These are phyloP conservation scores for Rhizopogon vesiculosus DNA, from an alignment of 768 basidiomycete genomes.

Conservation along the genomic window DNA sequence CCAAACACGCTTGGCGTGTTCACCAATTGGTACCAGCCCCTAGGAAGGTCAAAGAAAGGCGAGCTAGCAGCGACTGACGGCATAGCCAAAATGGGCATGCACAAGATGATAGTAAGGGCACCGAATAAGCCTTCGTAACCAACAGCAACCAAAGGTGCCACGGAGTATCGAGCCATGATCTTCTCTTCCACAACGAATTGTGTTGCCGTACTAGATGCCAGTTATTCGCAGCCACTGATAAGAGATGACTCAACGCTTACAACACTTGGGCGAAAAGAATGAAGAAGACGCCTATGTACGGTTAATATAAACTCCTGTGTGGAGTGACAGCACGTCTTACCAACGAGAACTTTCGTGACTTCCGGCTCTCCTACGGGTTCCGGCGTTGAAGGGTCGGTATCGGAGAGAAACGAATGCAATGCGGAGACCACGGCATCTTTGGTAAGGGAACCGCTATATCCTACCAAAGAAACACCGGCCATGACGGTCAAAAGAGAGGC, in stretches of 20 bases:
- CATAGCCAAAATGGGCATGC: constrained; percentile 77
- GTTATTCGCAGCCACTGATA: constrained; percentile 2
- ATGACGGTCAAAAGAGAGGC: constrained; percentile 85
- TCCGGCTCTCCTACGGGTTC: constrained; percentile 54
- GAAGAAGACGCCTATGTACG: constrained; percentile 72
- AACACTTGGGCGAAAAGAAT: constrained; percentile 93
- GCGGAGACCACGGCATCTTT: constrained; percentile 49
- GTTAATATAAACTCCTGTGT: constrained; percentile 13
- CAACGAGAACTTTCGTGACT: constrained; percentile 69
- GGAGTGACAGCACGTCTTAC: constrained; percentile 31
- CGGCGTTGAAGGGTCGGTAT: constrained; percentile 30
- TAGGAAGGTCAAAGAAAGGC: constrained; percentile 81
- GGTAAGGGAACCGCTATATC: constrained; percentile 84
- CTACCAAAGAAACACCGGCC: constrained; percentile 77
- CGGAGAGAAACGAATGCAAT: background rate
- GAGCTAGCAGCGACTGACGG: constrained; percentile 58
- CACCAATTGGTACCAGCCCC: constrained; percentile 88
- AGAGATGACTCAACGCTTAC: constrained; percentile 38
- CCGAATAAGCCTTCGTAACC: constrained; percentile 95
- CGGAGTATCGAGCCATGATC: constrained; percentile 84
- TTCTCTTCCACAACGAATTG: constrained; percentile 97
- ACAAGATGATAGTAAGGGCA: constrained; percentile 67
- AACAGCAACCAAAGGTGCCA: constrained; percentile 89
- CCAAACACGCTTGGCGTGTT: constrained; percentile 67
- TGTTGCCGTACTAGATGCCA: constrained; percentile 65